Percentiles rank a stretch among this genome's conserved stretches.
phyloP scores from a whole-genome alignment of 179 eudicot species.

The Beta corolliflora region DNA sequence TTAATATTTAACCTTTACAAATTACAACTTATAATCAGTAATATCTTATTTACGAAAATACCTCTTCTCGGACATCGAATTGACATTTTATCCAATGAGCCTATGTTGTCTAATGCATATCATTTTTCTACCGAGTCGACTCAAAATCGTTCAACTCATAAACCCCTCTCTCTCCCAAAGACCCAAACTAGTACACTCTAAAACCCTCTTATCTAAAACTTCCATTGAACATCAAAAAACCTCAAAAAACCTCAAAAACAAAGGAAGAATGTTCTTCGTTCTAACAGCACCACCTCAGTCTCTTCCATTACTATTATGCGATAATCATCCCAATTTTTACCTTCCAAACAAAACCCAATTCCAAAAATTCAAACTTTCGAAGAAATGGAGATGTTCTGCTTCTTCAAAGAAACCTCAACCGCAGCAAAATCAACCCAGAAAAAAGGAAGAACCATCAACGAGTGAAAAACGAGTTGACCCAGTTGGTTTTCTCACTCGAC shows the following conservation, averaged over 20 bases:
- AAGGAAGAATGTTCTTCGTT: constrained; percentile 19
- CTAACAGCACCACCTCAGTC: constrained; percentile 22
- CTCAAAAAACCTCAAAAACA: background rate
- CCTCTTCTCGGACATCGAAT: too few relatives aligned
- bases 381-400: constrained; percentile 47
- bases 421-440: constrained; percentile 33
- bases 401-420: constrained; percentile 36
- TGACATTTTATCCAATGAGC: too few relatives aligned
- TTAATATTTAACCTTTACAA: too few relatives aligned
- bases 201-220: constrained; percentile 24
- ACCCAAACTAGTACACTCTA: background rate
- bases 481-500: constrained; percentile 74
- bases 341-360: constrained; percentile 19
- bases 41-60: too few relatives aligned
- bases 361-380: constrained; percentile 17
- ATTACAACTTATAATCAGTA: too few relatives aligned
- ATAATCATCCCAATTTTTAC: constrained; percentile 9
- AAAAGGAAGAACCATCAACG: constrained; percentile 21
- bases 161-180: constrained; percentile 16
- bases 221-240: constrained; percentile 2
- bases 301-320: constrained; percentile 11
- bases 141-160: constrained; percentile 21
- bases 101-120: too few relatives aligned
- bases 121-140: background rate
- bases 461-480: constrained; percentile 74